These are phyloP conservation scores for Ottelia alismoides DNA, from an alignment of 106 monocot genomes.

Conservation along the genomic window DNA sequence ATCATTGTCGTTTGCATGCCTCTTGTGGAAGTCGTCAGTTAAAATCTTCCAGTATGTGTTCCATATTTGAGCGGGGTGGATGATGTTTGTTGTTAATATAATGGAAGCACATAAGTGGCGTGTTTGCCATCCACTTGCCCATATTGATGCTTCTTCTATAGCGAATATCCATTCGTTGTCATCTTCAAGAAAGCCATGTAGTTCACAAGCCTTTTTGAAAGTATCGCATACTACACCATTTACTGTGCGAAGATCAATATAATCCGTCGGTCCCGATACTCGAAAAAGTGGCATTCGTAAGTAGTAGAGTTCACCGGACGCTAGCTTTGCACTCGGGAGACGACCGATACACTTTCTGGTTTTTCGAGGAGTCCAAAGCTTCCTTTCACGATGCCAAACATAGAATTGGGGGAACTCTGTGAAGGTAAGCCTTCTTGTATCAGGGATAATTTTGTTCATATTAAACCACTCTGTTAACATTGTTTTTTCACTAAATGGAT, in stretches of 20 bases:
- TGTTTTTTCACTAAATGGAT: neutral
- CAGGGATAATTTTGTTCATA: neutral
- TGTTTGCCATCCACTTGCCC: neutral
- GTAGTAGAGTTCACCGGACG: conserved; percentile 1
- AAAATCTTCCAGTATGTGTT: neutral
- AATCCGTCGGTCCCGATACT: neutral
- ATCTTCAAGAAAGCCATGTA: conserved; percentile 2
- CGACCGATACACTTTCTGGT: neutral
- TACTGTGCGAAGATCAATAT: neutral
- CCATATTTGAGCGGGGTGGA: neutral
- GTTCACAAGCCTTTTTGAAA: neutral
- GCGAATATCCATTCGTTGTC: neutral
- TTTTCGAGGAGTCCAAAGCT: neutral
- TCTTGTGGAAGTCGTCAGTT: neutral
- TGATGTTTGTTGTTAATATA: neutral
- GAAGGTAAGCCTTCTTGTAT: neutral
- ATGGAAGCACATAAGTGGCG: neutral
- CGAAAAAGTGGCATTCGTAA: neutral
- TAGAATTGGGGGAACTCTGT: conserved; percentile 1
- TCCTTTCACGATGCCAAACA: neutral
- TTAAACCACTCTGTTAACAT: neutral
- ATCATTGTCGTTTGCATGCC: neutral
- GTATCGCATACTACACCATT: neutral
- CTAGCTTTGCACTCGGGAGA: neutral
- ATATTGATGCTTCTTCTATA: neutral